phyloP scores from a whole-genome alignment of 2,329 filamentous ascomycete genomes.

The Hypocreales sp. region DNA sequence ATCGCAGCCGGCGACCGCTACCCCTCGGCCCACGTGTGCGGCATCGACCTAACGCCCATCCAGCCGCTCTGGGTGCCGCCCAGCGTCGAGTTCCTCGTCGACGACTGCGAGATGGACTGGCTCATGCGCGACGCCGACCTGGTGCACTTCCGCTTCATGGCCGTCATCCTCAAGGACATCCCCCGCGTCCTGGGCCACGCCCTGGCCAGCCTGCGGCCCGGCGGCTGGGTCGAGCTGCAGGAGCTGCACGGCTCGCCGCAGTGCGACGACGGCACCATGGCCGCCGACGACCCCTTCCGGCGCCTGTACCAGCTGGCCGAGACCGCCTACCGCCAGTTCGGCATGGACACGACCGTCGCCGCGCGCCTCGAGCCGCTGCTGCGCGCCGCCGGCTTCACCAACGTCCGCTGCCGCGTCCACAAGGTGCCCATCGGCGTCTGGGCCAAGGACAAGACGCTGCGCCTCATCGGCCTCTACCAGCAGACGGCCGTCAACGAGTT shows the following conservation, averaged over 20 bases:
- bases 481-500: conserved; percentile 18
- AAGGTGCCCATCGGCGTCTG: conserved; percentile 22
- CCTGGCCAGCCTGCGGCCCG: conserved; percentile 17
- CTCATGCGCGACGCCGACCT: conserved; percentile 11
- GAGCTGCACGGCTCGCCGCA: conserved; percentile 17
- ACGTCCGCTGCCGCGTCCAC: conserved; percentile 16
- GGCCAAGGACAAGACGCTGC: conserved; percentile 15
- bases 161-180: conserved; percentile 6
- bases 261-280: conserved; percentile 19
- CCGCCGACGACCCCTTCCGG: conserved; percentile 5
- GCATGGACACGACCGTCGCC: conserved; percentile 6
- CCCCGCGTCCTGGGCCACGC: conserved; percentile 5
- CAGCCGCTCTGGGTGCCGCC: conserved; percentile 24
- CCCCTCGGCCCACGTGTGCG: conserved; percentile 19
- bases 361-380: conserved; percentile 6
- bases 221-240: conserved; percentile 27
- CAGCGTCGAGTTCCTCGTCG: conserved; percentile 22
- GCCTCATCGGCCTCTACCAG: conserved; percentile 22
- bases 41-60: conserved; percentile 23
- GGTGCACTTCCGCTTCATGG: conserved; percentile 13
- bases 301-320: conserved; percentile 4
- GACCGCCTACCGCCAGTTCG: conserved; percentile 5
- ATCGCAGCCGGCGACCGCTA: conserved; percentile 9
- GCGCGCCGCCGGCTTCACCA: conserved; percentile 6
- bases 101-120: conserved; percentile 19